Percentiles rank a stretch among this genome's conserved stretches.
Evolutionary conservation across 2,329 filamentous ascomycete species (phyloP).

Genomic region (Talaromyces sp.): DNA sequence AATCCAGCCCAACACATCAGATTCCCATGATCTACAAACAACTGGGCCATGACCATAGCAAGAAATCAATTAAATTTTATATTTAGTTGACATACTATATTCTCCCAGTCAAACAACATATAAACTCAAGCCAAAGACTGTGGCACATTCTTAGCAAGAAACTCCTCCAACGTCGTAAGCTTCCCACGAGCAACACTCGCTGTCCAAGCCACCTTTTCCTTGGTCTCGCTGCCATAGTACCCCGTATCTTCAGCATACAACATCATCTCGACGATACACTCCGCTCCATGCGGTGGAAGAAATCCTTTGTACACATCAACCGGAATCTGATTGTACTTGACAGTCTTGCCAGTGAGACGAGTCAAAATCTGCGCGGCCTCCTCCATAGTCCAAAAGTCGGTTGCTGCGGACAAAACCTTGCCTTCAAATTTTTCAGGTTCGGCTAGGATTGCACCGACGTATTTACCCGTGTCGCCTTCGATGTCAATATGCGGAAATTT

Average conservation of each 20-base stretch:
- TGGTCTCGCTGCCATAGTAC: slow-evolving; percentile 37
- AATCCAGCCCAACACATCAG: background rate
- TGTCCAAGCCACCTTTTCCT: slow-evolving; percentile 34
- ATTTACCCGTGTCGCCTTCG: slow-evolving; percentile 39
- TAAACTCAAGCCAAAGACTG: background rate
- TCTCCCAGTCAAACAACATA: background rate
- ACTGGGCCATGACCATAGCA: background rate
- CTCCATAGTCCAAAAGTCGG: slow-evolving; percentile 31
- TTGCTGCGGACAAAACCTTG: slow-evolving; percentile 37
- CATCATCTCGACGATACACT: slow-evolving; percentile 28
- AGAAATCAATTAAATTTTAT: background rate
- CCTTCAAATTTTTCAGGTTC: slow-evolving; percentile 39
- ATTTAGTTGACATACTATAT: background rate
- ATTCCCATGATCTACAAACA: background rate
- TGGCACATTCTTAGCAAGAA: slow-evolving; percentile 23
- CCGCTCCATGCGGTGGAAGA: slow-evolving; percentile 21
- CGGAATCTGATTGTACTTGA: slow-evolving; percentile 33
- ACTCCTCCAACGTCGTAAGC: slow-evolving; percentile 41
- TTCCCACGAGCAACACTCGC: slow-evolving; percentile 29
- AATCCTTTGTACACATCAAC: slow-evolving; percentile 27
- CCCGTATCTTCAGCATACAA: slow-evolving; percentile 35
- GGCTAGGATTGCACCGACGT: slow-evolving; percentile 38
- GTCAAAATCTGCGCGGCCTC: slow-evolving; percentile 36
- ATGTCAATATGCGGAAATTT: slow-evolving; percentile 37
- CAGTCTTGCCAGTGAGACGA: slow-evolving; percentile 38